phyloP scores from a whole-genome alignment of 2,329 filamentous ascomycete species.

The Ceratocystis variospora region DNA sequence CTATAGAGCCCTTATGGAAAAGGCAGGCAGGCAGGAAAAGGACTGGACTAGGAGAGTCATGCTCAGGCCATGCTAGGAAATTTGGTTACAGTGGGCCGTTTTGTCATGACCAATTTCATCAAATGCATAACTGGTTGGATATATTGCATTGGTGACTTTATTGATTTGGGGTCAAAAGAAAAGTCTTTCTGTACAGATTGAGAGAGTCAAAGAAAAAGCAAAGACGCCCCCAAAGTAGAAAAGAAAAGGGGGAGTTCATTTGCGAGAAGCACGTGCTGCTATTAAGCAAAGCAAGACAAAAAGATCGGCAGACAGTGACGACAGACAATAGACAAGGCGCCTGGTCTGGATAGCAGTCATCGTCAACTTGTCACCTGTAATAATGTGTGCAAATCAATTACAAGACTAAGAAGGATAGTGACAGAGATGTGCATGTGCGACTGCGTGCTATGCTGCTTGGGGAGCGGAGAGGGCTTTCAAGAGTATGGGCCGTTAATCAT shows the following conservation, averaged over 20 bases:
- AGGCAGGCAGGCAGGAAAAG: neutral
- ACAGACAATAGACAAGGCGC: neutral
- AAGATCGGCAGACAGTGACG: neutral
- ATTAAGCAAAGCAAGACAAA: too few species aligned
- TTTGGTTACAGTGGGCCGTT: constrained; percentile 1
- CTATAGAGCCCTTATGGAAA: neutral
- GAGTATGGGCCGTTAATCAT: neutral
- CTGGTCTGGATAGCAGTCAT: neutral
- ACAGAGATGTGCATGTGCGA: neutral
- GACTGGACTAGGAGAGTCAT: neutral
- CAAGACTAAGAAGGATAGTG: neutral
- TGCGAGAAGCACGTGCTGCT: too few species aligned
- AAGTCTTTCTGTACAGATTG: neutral
- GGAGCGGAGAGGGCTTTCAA: neutral
- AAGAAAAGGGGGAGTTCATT: neutral
- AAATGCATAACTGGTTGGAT: neutral
- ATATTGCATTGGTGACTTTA: neutral
- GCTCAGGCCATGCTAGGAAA: neutral
- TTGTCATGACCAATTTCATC: constrained; percentile 1
- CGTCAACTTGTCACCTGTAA: neutral
- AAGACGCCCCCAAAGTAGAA: neutral
- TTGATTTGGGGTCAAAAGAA: neutral
- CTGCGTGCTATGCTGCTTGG: neutral
- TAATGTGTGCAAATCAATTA: neutral
- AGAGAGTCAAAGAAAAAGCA: neutral